Conservation (phyloP, 169 alveolate genomes). For the Plasmodium cynomolgi region DNA sequence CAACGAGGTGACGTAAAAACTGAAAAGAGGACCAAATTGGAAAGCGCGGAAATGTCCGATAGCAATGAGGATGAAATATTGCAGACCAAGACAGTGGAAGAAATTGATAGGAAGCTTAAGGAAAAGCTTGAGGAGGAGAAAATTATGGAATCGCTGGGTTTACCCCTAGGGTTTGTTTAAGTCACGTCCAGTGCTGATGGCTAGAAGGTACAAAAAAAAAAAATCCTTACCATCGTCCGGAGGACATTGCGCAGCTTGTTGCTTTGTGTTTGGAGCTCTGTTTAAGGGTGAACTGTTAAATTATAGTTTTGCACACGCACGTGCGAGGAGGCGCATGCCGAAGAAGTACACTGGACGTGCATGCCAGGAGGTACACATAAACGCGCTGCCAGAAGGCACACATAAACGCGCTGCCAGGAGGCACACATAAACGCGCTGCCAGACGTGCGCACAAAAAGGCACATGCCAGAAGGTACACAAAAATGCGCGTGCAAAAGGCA, state of each 20-base stretch:
- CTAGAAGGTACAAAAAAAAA: neutral
- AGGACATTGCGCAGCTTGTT: neutral
- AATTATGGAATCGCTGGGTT: constrained; percentile 55
- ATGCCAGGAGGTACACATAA: neutral
- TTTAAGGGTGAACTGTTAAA: neutral
- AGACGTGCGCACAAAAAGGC: neutral
- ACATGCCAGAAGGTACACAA: neutral
- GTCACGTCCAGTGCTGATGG: neutral
- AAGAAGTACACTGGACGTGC: no score
- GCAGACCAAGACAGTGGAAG: neutral
- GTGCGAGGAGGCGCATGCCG: neutral
- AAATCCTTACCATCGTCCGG: neutral
- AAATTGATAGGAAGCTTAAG: constrained; percentile 46
- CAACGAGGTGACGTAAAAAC: neutral
- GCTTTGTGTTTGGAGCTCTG: neutral
- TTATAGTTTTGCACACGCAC: neutral
- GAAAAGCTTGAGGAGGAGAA: constrained; percentile 65
- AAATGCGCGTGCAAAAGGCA: neutral
- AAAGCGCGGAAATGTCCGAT: neutral
- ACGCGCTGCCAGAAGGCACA: neutral
- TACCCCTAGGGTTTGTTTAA: constrained; percentile 65
- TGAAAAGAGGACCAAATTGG: neutral
- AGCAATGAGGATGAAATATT: constrained; percentile 13
- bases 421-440: neutral
- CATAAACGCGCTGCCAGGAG: neutral